These are phyloP conservation scores for Dothideomycetes sp. DNA, from an alignment of 2,329 filamentous ascomycete species.

Conservation along the genomic window DNA sequence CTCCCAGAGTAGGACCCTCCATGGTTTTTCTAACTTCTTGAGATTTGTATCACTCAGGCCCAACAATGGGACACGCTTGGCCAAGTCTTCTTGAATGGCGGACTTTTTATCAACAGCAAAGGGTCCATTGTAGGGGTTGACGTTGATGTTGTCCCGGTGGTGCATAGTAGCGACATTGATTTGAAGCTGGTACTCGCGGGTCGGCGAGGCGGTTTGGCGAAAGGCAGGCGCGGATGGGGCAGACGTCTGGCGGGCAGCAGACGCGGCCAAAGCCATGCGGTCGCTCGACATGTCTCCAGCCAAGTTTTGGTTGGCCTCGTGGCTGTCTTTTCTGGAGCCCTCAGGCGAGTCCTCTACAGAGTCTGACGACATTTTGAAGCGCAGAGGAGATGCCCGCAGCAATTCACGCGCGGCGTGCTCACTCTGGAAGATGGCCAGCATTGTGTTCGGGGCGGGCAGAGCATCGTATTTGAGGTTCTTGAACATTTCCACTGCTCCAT, in stretches of 20 bases:
- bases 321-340: too few species aligned
- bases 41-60: constrained; percentile 30
- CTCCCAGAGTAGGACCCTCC: constrained; percentile 17
- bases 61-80: constrained; percentile 25
- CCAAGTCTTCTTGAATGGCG: constrained; percentile 24
- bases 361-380: constrained; percentile 31
- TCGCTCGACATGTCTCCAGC: constrained; percentile 1
- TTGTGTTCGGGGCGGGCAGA: constrained; percentile 29
- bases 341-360: constrained; percentile 8
- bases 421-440: constrained; percentile 35
- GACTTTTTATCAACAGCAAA: constrained; percentile 18
- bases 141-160: constrained; percentile 22
- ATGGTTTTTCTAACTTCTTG: constrained; percentile 25
- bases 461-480: constrained; percentile 37
- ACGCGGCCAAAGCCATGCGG: background rate
- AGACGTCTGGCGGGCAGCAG: constrained; percentile 1
- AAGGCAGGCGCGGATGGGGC: constrained; percentile 9
- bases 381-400: constrained; percentile 33
- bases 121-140: constrained; percentile 18
- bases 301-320: too few species aligned
- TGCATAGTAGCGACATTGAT: constrained; percentile 5
- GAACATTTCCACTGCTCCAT: constrained; percentile 38
- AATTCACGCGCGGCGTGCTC: constrained; percentile 28
- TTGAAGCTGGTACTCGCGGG: constrained; percentile 5
- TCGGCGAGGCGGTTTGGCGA: background rate